Evolutionary conservation across 805 yeast species (phyloP), one percentile per base, ranked within the genome.

Genomic region (Candida awuae): DNA sequence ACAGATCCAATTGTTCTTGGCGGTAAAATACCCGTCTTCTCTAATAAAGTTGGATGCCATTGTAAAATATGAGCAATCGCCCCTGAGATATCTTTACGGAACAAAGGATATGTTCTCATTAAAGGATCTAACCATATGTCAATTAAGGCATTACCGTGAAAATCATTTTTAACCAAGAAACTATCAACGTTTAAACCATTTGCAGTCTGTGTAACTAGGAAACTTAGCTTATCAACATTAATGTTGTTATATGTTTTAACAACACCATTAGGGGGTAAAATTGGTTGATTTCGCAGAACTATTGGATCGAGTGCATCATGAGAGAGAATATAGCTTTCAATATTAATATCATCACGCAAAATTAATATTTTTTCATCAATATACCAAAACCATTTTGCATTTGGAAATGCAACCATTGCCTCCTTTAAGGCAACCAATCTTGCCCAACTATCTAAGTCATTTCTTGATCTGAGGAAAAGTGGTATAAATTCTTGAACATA

Each of bases 401-500:
- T 67, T 1, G 97, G 97, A 66, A 87, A 87, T 0, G 95, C 92
- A 57, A 74, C 75, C 80, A 90, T 77, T n/a, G 97, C 97, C 31
- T 88, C 92, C 44, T 94, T 71, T 55, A 85, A 58, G 29, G 79
- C 58, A 41, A 73, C 71, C 21, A 80, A 53, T 47, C 79, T 75
- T 23, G 76, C 71, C 92, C 94, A 84, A 21, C 67, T 62, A 41
- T 64, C 63, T 4, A 36, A 23, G 47, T 75, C 60, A 45, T 62
- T 58, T 43, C 65, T 60, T 50, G 68, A 58, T 27, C 68, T 67
- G 39, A 73, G 68, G 41, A 80, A 50, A 13, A 69, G 49, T 7
- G 90, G 88, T 14, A 74, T 53, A 59, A 84, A 88, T 56, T 92
- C 97, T 59, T 85, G 88, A 25, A 71, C 59, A 84, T 90, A 87